A percentile compares a stretch with the other conserved stretches of the same genome.
These are phyloP conservation scores for Fusarium xylarioides DNA, from an alignment of 2,329 filamentous ascomycete species.

Conservation along the genomic window DNA sequence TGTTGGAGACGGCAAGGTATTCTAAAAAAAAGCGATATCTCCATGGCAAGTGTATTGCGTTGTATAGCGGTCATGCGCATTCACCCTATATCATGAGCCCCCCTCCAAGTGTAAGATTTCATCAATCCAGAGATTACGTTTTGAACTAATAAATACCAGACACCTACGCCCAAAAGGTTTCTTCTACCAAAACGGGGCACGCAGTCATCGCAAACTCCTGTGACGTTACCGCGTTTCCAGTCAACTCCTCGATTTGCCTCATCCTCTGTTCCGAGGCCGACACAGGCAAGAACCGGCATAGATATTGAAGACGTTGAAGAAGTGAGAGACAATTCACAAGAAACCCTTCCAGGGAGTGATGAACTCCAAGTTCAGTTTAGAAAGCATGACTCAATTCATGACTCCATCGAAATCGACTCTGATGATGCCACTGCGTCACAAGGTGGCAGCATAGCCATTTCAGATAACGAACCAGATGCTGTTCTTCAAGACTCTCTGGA, in stretches of 20 bases:
- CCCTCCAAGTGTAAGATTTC: conserved; percentile 38
- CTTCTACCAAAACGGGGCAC: conserved; percentile 48
- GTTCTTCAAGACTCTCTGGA: background rate
- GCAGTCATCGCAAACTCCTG: conserved; percentile 46
- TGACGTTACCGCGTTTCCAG: conserved; percentile 47
- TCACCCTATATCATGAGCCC: conserved; percentile 40
- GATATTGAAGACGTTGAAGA: conserved; percentile 50
- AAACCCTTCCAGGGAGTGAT: conserved; percentile 5
- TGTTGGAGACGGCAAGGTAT: background rate
- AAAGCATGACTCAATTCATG: conserved; percentile 22
- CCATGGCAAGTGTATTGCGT: conserved; percentile 1
- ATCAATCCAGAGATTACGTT: background rate
- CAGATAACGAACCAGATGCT: conserved; percentile 3
- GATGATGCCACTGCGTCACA: conserved; percentile 31
- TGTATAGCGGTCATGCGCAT: conserved; percentile 24
- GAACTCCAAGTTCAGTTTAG: background rate
- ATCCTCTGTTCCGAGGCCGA: conserved; percentile 44
- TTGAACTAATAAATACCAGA: conserved; percentile 41
- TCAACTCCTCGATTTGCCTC: conserved; percentile 52
- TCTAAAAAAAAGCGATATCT: background rate
- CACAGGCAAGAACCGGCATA: conserved; percentile 38
- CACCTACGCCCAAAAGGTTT: conserved; percentile 52
- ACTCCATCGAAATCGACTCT: conserved; percentile 46
- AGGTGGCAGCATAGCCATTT: conserved; percentile 1
- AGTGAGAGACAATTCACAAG: conserved; percentile 30